Evolutionary conservation across 2,329 filamentous ascomycete species (phyloP), one percentile per base, ranked within the genome.

Genomic region (Hymenotorrendiella dingleyae): DNA sequence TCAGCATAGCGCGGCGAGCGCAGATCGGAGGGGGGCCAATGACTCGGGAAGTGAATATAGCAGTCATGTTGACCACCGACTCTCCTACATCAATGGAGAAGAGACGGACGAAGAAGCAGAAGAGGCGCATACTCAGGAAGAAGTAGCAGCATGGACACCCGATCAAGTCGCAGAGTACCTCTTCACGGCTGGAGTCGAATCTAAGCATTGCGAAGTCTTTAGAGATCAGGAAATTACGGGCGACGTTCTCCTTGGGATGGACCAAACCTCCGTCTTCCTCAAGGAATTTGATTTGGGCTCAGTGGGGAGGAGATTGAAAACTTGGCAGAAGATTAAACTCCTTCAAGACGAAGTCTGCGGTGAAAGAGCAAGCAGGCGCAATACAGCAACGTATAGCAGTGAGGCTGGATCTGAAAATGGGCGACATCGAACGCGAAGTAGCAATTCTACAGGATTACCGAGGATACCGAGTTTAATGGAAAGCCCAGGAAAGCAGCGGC

Each of bases 101-200:
- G 91, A 96, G 64, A 96, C 90, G 1, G 91, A 97, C 55, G 89
- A 96, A 57, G 93, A 97, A 63, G 88, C 93, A 55, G 81, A 85
- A 23, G 73, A 68, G 10, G 60, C 74, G n/a, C 81, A 88, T 53
- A 84, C 72, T 2, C 73, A 80, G 57, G 70, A 76, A 24, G 84
- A 96, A 61, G 88, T 98, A 19, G 77, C 82, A 56, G 64, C 69
- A 2, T 98, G 93, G 93, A 79, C 74, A 21, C 78, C 89, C 1
- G 77, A 80, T 50, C 80, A 93, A 48, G 91, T 96, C 16, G 87
- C 91, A 23, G 87, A 94, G 57, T 91, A 94, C 60, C 71, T 98
- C 29, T 90, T 93, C 54, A 84, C 85, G 2, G 70, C 80, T 4
- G 90, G 89, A 6, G 84, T 97, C 6, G 91, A 97, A 62, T 80